Base-by-base conservation (phyloP, 768 basidiomycete species). In the Hericium alpestre region DNA sequence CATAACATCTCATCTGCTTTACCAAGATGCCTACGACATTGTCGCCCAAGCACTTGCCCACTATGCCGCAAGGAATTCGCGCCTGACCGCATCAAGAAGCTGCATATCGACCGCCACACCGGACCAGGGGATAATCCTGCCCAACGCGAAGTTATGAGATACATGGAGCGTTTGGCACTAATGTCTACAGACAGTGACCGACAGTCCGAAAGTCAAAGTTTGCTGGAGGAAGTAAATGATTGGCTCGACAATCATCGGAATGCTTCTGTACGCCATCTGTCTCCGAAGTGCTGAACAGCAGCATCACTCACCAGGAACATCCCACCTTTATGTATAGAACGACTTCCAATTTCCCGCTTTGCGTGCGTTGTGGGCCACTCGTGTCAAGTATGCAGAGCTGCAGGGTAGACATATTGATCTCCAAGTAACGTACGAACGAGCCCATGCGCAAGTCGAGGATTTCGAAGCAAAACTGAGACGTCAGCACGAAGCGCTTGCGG, bases 51-150 rank as follows among this genome's bases (percentile, higher is more conserved):
- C 15, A 71, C 73, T 51, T 87, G 86, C 58, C 86, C 86, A 2
- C 75, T 87, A 25, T 87, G 86, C 67, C 79, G 86, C 62, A 84
- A 82, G 65, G 51, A 73, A 0, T 87, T 81, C 70, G 66, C 71
- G 43, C 73, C 74, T n/a, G 77, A 79, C 46, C 76, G 79, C 56
- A 70, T 82, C 65, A 85, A 83, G 71, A 83, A 78, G 65, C 70
- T 87, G n/a, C 82, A 86, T 67, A 78, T 87, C 63, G 84, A 81
- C 61, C 57, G 61, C 1, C 38, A 27, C 41, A 43, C 4, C 8
- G 18, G 27, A 8, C 37, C 43, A 25, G 56, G 41, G 15, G 56
- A 58, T 20, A 50, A 61, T n/a, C 49, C 38, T 23, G 47, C 47
- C 7, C 20, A 60, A 50, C 23, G 38, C 32, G 63, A 65, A 23